Evolutionary conservation across 805 yeast species (phyloP).

Genomic region (Brettanomyces bruxellensis): DNA sequence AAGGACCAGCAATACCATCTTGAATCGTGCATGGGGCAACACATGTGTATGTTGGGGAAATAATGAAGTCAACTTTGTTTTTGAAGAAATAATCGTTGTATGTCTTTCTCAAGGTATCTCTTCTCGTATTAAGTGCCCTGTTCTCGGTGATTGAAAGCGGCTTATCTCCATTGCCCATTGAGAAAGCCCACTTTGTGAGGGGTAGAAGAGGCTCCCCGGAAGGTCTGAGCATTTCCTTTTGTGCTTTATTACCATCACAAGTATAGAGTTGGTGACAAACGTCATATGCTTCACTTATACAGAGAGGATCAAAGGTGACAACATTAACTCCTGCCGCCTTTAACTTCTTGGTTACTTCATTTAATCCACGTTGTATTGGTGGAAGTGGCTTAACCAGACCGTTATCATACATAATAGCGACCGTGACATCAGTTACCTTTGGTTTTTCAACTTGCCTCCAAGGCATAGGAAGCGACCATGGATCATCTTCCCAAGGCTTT

Average conservation of each 20-base stretch:
- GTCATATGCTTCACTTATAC: slow-evolving; percentile 48
- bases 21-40: slow-evolving; percentile 62
- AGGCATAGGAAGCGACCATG: slow-evolving; percentile 36
- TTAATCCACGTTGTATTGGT: slow-evolving; percentile 50
- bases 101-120: slow-evolving; percentile 52
- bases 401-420: slow-evolving; percentile 58
- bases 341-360: slow-evolving; percentile 44
- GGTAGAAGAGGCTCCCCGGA: slow-evolving; percentile 67
- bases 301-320: slow-evolving; percentile 48
- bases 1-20: slow-evolving; percentile 32
- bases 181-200: slow-evolving; percentile 53
- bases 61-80: slow-evolving; percentile 52
- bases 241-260: slow-evolving; percentile 60
- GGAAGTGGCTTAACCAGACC: slow-evolving; percentile 61
- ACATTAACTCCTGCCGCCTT: slow-evolving; percentile 50
- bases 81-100: slow-evolving; percentile 45
- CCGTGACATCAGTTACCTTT: slow-evolving; percentile 36
- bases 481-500: slow-evolving; percentile 50
- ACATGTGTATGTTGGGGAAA: slow-evolving; percentile 61
- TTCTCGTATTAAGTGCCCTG: slow-evolving; percentile 41
- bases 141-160: slow-evolving; percentile 39
- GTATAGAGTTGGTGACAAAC: slow-evolving; percentile 48
- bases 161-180: slow-evolving; percentile 49
- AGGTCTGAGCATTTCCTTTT: slow-evolving; percentile 38
- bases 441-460: slow-evolving; percentile 40